phyloP scores from a whole-genome alignment of 345 rosid species.

The Dipteronia dyeriana region DNA sequence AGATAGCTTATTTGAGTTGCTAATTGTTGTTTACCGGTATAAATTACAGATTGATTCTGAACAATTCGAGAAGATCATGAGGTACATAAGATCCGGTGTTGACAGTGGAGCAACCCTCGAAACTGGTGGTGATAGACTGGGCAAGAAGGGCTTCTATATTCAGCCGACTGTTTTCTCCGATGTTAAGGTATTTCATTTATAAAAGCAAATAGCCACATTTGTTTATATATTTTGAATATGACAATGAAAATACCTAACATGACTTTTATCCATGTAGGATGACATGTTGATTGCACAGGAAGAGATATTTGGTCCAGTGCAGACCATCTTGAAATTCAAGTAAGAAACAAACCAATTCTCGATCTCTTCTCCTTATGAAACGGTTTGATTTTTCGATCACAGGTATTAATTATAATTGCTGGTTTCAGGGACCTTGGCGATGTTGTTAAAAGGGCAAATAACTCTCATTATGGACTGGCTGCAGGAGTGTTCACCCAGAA shows the following conservation, averaged over 20 bases:
- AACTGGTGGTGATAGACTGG: slow-evolving; percentile 78
- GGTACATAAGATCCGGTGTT: slow-evolving; percentile 67
- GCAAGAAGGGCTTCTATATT: slow-evolving; percentile 74
- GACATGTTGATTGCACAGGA: slow-evolving; percentile 89
- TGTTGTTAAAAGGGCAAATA: slow-evolving; percentile 68
- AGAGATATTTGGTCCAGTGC: slow-evolving; percentile 96
- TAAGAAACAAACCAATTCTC: slow-evolving; percentile 33
- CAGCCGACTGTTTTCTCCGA: slow-evolving; percentile 97
- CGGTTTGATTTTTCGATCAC: not conserved
- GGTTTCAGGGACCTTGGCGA: slow-evolving; percentile 66
- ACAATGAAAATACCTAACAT: not conserved
- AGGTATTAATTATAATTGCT: not conserved
- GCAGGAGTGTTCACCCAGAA: slow-evolving; percentile 83
- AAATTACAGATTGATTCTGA: slow-evolving; percentile 59
- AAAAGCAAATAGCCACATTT: not conserved
- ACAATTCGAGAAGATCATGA: slow-evolving; percentile 72
- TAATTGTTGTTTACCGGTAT: not conserved
- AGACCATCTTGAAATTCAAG: slow-evolving; percentile 87
- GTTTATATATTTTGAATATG: not conserved
- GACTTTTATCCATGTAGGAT: slow-evolving; percentile 45
- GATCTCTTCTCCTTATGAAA: not conserved
- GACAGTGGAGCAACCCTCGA: slow-evolving; percentile 89
- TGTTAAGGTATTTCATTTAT: slow-evolving; percentile 52
- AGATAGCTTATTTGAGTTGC: not conserved
- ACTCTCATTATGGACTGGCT: slow-evolving; percentile 64